Evolutionary conservation across 163 green algal genomes (phyloP).

Genomic region (Chloromonas sp.): DNA sequence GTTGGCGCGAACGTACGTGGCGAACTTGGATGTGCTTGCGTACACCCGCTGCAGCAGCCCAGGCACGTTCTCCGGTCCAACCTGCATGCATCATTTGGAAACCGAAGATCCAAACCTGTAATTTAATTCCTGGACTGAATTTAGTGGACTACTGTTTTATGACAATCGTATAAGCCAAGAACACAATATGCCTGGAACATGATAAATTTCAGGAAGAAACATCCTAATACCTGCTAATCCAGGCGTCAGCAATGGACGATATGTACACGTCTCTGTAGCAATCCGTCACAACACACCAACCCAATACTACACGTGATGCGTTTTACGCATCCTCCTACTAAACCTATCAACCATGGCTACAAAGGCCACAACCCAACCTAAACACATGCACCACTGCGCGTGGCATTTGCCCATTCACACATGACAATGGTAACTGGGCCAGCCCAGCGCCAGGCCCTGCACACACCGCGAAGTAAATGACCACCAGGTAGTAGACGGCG

Average conservation of each 20-base stretch:
- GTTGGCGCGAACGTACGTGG: not conserved
- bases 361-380: too few species aligned
- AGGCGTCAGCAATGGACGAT: too few species aligned
- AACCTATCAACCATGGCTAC: too few species aligned
- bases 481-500: conserved; percentile 1
- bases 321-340: too few species aligned
- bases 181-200: not conserved
- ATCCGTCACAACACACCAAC: too few species aligned
- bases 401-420: not conserved
- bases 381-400: too few species aligned
- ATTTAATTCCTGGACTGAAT: too few species aligned
- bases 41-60: not conserved
- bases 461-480: conserved; percentile 7
- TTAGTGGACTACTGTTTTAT: too few species aligned
- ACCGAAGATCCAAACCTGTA: not conserved
- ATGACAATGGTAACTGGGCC: not conserved
- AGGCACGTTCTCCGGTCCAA: not conserved
- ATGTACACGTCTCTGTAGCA: too few species aligned
- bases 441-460: not conserved
- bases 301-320: too few species aligned
- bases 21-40: not conserved
- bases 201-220: not conserved
- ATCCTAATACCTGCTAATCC: too few species aligned
- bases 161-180: not conserved
- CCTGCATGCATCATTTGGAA: not conserved